A percentile compares a stretch with the other conserved stretches of the same genome.
These are phyloP conservation scores for Claviceps quebecensis DNA, from an alignment of 2,329 filamentous ascomycete species.

Conservation along the genomic window DNA sequence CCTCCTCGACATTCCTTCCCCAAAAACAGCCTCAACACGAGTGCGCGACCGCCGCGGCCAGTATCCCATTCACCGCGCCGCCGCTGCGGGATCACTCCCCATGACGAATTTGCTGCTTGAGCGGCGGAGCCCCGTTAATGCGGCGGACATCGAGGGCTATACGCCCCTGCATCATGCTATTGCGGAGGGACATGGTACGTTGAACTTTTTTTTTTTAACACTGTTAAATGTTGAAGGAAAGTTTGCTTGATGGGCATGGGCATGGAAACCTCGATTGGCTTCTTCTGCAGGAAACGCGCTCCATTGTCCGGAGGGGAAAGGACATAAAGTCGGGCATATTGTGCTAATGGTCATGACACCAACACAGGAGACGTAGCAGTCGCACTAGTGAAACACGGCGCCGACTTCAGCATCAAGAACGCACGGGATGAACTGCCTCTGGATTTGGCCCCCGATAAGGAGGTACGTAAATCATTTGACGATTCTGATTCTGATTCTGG, in stretches of 20 bases:
- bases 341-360: background rate
- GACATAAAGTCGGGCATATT: too few species aligned
- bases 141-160: conserved; percentile 67
- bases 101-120: conserved; percentile 70
- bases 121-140: conserved; percentile 66
- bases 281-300: too few species aligned
- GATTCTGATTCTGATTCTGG: too few species aligned
- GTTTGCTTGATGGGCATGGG: too few species aligned
- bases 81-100: conserved; percentile 77
- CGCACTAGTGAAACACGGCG: conserved; percentile 68
- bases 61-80: conserved; percentile 79
- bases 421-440: conserved; percentile 56
- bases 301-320: too few species aligned
- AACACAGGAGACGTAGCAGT: conserved; percentile 64
- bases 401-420: conserved; percentile 68
- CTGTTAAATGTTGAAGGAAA: background rate
- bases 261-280: too few species aligned
- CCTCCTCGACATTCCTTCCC: conserved; percentile 48
- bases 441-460: conserved; percentile 72
- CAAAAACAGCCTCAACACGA: conserved; percentile 57
- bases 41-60: conserved; percentile 80
- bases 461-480: conserved; percentile 36
- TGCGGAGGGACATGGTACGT: conserved; percentile 54
- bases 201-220: background rate
- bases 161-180: conserved; percentile 84